These are phyloP conservation scores for Wickerhamomyces kurtzmanii DNA, from an alignment of 805 yeast genomes.

Conservation along the genomic window DNA sequence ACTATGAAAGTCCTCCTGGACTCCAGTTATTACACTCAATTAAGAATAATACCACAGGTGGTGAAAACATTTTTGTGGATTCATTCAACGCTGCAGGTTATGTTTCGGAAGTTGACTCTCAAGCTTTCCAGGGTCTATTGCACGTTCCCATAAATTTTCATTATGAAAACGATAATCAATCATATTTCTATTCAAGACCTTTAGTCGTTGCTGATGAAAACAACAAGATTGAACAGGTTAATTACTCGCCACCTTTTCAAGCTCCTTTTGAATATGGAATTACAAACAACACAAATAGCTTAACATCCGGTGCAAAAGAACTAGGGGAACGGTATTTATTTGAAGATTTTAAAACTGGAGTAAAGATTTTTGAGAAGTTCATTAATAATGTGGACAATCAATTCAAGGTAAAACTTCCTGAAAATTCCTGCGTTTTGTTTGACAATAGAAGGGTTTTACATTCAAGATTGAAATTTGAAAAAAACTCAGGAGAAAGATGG, in stretches of 20 bases:
- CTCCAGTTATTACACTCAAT: constrained; percentile 59
- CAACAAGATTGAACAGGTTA: constrained; percentile 41
- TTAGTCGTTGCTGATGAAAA: constrained; percentile 46
- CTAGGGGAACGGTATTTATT: constrained; percentile 31
- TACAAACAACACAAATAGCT: constrained; percentile 19
- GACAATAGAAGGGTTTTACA: constrained; percentile 66
- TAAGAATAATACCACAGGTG: constrained; percentile 44
- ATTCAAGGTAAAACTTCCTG: constrained; percentile 40
- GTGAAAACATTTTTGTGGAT: constrained; percentile 63
- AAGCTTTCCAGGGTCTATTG: constrained; percentile 52
- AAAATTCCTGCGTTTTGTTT: constrained; percentile 56
- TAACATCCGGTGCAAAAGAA: constrained; percentile 24
- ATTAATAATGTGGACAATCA: constrained; percentile 46
- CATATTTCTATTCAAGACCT: constrained; percentile 54
- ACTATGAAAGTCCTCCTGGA: constrained; percentile 78
- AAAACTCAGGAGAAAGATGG: constrained; percentile 47
- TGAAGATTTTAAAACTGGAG: constrained; percentile 48
- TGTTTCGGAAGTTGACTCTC: constrained; percentile 46
- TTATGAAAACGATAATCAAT: constrained; percentile 50
- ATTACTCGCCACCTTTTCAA: constrained; percentile 78
- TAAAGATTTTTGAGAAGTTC: constrained; percentile 48
- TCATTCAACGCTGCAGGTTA: constrained; percentile 54
- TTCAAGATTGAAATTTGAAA: constrained; percentile 43
- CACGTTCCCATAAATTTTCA: constrained; percentile 61
- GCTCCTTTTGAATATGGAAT: constrained; percentile 62